Conservation (phyloP, 371 early-diverging fungal species). For the Encephalitozoon cuniculi region DNA sequence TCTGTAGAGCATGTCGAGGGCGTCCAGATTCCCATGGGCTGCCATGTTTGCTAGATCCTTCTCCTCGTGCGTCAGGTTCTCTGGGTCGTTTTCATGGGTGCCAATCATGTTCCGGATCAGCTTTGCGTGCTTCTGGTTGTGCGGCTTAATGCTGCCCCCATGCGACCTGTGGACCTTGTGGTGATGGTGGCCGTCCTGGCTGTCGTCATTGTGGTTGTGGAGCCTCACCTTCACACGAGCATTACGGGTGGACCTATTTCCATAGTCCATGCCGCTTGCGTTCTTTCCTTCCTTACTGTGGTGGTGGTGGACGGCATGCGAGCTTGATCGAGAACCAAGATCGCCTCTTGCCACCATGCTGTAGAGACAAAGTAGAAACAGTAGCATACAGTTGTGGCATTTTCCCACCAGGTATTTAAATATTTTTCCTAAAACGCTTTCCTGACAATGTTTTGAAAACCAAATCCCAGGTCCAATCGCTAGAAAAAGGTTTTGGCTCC, state of each 20-base stretch:
- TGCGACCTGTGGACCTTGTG: not conserved
- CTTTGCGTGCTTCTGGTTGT: not conserved
- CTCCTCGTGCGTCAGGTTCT: not conserved
- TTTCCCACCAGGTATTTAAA: not conserved
- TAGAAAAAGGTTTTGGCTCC: not conserved
- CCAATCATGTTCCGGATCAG: not conserved
- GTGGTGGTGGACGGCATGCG: not conserved
- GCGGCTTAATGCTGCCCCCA: not conserved
- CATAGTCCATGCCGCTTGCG: not conserved
- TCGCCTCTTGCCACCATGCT: not conserved
- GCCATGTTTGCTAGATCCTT: conserved; percentile 9
- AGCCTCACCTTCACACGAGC: not conserved
- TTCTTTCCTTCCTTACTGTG: not conserved
- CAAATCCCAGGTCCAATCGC: not conserved
- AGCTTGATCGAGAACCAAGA: not conserved
- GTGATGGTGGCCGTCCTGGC: not conserved
- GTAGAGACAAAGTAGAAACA: conserved; percentile 10
- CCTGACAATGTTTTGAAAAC: not conserved
- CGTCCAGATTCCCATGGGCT: conserved; percentile 11
- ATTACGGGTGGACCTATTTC: not conserved
- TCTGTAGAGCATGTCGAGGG: conserved; percentile 7
- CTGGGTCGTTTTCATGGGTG: not conserved
- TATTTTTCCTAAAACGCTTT: conserved; percentile 12
- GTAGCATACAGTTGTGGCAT: not conserved
- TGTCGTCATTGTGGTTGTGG: not conserved